phyloP scores from a whole-genome alignment of 176 grass and related monocot genomes.

The Cenchrus americanus region DNA sequence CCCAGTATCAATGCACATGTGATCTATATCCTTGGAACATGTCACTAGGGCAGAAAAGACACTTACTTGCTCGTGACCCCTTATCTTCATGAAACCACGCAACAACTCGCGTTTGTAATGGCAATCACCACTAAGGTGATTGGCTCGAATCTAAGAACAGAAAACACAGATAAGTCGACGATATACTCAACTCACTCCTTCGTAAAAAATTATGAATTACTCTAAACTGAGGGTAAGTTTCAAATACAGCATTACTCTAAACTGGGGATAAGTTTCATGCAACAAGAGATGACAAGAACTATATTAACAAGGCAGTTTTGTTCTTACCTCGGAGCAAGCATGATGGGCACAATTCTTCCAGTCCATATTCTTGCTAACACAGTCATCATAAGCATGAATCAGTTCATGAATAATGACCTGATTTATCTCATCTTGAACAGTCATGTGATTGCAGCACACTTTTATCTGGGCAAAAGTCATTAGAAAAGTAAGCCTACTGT shows the following conservation, averaged over 20 bases:
- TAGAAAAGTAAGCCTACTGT: constrained; percentile 22
- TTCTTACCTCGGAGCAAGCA: constrained; percentile 90
- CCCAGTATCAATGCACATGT: not conserved
- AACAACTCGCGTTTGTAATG: constrained; percentile 91
- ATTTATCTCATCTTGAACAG: constrained; percentile 68
- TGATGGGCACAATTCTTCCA: constrained; percentile 95
- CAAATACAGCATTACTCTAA: not conserved
- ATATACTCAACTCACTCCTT: constrained; percentile 9
- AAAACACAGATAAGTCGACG: constrained; percentile 23
- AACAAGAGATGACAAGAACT: constrained; percentile 3
- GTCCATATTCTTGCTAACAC: constrained; percentile 75
- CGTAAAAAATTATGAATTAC: not conserved
- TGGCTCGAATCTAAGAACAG: constrained; percentile 82
- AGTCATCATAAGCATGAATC: constrained; percentile 97
- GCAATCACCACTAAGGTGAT: constrained; percentile 93
- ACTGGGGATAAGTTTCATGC: not conserved
- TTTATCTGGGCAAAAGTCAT: constrained; percentile 59
- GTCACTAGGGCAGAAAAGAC: constrained; percentile 7
- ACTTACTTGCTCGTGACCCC: constrained; percentile 88
- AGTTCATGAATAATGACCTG: constrained; percentile 87
- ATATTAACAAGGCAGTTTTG: constrained; percentile 18
- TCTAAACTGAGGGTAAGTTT: too few species aligned
- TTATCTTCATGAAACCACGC: constrained; percentile 90
- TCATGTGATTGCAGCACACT: constrained; percentile 80
- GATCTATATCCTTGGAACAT: constrained; percentile 6